Base-by-base conservation (phyloP, 2,329 filamentous ascomycete genomes). In the Xylariaceae sp. region DNA sequence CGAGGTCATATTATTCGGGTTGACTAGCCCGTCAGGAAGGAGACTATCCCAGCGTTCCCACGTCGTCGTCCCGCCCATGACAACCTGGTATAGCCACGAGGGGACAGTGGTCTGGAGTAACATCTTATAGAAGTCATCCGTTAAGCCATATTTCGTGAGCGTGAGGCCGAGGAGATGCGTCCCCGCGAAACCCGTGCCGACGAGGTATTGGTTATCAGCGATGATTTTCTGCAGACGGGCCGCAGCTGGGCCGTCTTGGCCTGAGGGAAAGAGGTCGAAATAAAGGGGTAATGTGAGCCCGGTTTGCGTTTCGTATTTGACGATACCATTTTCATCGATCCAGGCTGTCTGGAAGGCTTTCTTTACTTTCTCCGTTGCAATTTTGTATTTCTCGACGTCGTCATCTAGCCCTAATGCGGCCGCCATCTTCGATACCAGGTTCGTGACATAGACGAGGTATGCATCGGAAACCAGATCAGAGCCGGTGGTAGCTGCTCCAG, bases 11-110 rank as follows among this genome's bases (percentile, higher is more conserved):
- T 71, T 64, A 0, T 78, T 75, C 0, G 75, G 71, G 56, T 81
- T 81, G 13, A 80, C 64, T 0, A 62, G 70, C 0, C 78, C 78
- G 57, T 80, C 69, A 0, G 76, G 70, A 0, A 80, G 65, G 37
- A 81, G 68, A 34, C 74, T 76, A 53, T 82, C 77, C 79, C 79
- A 81, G 1, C 80, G 73, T 62, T 82, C 79, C 79, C 79, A 82
- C 0, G 75, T 78, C 0, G 78, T 81, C 0, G 79, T 81, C 0
- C 73, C 78, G 8, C 72, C 71, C 74, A 77, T 75, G 0, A 71
- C 73, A 4, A 82, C 74, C 10, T 76, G 77, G 54, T 80, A 81
- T 0, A 82, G 66, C 79, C 79, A 82, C 0, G 74, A 77, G 0
- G 78, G 79, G 1, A 75, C 73, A 2, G 73, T 66, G 4, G 73